Base-by-base conservation (phyloP, 495 filamentous ascomycete species). In the Xylaria grammica region DNA sequence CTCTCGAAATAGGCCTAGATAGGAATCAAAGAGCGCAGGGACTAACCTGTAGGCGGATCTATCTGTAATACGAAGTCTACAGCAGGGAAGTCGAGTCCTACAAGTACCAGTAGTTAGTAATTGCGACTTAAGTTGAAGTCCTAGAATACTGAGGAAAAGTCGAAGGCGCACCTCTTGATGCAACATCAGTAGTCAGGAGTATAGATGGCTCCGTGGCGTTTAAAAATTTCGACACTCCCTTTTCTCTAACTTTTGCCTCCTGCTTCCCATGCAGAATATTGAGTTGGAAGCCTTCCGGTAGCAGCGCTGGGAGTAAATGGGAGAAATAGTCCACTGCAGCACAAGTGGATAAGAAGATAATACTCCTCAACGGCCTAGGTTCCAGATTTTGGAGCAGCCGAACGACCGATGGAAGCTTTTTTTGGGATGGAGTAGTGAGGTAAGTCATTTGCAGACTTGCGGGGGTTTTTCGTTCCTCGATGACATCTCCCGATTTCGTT, bases 41-140 rank as follows among this genome's bases (percentile, higher is more conserved):
- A 22, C 62, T 42, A 11, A 64, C 62, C 62, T 50, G 62, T 64
- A 40, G 95, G 95, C 0, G 94, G 90, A 70, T 99, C 95, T 53
- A 97, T 82, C 73, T 98, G 94, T 3, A 97, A 84, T 32, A 98
- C 94, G 7, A 98, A 85, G 75, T 99, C 96, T 36, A 97, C 93
- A 61, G 92, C 89, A 1, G 96, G 95, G 65, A 99, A 96, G 70
- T 99, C 95, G 17, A 99, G 86, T 32, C 94, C 94, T 52, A 93
- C 85, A 26, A 93, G 91, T 13, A 91, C 78, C 34, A 82, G 72
- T 19, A 22, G 65, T 84, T 78, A 59, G 81, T 81, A 0, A 72
- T 29, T 44, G 7, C 4, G 7, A 8, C 30, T 27, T 17, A 24
- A 63, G 2, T 9, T 1, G 15, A 48, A 7, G 17, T 30, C 1